Evolutionary conservation across 305 asterid species (phyloP).

Genomic region (Fraxinus nigra): DNA sequence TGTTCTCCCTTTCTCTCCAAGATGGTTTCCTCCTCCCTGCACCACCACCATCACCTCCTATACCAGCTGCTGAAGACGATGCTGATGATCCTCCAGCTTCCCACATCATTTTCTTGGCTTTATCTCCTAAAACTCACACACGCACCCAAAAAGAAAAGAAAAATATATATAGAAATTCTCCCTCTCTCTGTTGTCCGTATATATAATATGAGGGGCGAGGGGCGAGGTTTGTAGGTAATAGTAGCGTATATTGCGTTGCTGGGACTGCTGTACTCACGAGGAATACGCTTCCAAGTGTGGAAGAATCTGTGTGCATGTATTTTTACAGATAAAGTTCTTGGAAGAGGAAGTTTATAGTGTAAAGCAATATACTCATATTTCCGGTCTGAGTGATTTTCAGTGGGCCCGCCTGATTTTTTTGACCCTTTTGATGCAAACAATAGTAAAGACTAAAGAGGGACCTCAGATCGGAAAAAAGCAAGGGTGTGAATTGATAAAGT

Average conservation of each 20-base stretch:
- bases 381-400: background rate
- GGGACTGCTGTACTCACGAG: constrained; percentile 50
- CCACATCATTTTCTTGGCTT: constrained; percentile 51
- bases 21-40: constrained; percentile 79
- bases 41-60: constrained; percentile 35
- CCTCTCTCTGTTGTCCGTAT: background rate
- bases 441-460: background rate
- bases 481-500: background rate
- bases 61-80: constrained; percentile 40
- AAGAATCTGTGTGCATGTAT: constrained; percentile 36
- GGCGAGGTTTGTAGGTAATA: constrained; percentile 18
- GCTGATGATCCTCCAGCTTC: constrained; percentile 59
- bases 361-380: constrained; percentile 4
- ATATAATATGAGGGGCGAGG: background rate
- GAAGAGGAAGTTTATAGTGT: background rate
- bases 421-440: background rate
- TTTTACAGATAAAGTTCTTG: constrained; percentile 16
- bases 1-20: constrained; percentile 82
- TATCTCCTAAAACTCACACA: background rate
- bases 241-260: constrained; percentile 35
- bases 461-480: background rate
- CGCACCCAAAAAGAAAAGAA: background rate
- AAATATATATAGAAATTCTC: background rate
- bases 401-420: constrained; percentile 10
- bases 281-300: constrained; percentile 38